These are phyloP conservation scores for Ceratobasidium sp. DNA, from an alignment of 1,284 basidiomycete species.

Conservation along the genomic window DNA sequence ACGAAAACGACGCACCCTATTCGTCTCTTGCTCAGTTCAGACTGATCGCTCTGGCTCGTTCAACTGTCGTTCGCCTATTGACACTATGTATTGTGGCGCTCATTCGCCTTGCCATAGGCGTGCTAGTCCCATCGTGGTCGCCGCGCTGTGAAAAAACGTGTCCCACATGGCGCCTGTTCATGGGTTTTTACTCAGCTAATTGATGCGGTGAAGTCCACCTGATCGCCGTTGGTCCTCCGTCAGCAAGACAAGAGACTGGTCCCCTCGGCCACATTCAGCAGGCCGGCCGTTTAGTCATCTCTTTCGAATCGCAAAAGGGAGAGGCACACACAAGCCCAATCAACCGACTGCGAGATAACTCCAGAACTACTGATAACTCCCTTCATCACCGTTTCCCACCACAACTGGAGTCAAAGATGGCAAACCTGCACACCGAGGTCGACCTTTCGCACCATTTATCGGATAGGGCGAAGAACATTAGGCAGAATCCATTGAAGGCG, in stretches of 20 bases:
- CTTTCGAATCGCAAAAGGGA: constrained; percentile 6
- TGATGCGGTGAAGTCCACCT: background rate
- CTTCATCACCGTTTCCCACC: background rate
- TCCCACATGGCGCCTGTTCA: background rate
- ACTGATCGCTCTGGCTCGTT: background rate
- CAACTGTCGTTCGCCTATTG: background rate
- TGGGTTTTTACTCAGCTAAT: constrained; percentile 1
- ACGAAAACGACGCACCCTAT: background rate
- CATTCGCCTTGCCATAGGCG: background rate
- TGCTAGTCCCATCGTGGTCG: background rate
- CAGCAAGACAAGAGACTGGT: background rate
- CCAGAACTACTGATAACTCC: background rate
- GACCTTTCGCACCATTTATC: constrained; percentile 74
- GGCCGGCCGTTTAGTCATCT: constrained; percentile 40
- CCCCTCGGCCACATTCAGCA: background rate
- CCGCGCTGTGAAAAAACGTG: background rate
- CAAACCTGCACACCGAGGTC: constrained; percentile 56
- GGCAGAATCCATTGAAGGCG: constrained; percentile 72
- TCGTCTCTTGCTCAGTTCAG: constrained; percentile 2
- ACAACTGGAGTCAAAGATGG: constrained; percentile 4
- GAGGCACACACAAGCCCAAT: constrained; percentile 1
- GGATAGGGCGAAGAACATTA: constrained; percentile 65
- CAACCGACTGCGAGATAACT: background rate
- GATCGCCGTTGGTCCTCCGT: background rate
- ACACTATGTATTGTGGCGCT: background rate